phyloP scores from a whole-genome alignment of 2,329 filamentous ascomycete species.

The Cytospora paraplurivora region DNA sequence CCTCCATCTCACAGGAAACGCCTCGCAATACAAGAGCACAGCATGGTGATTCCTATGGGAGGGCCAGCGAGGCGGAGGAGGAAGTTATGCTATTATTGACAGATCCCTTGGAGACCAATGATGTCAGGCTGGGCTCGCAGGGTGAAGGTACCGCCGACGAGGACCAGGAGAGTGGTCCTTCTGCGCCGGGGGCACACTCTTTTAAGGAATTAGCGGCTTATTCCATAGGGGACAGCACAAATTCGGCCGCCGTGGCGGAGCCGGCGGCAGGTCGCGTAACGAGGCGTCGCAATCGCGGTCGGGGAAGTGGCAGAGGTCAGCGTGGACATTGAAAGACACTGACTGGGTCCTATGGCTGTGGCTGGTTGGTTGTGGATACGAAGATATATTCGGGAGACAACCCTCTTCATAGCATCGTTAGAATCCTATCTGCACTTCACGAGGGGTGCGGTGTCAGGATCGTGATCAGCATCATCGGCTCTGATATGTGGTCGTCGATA shows the following conservation, averaged over 20 bases:
- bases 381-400: background rate
- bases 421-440: too few species aligned
- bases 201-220: background rate
- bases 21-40: background rate
- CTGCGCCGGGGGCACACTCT: background rate
- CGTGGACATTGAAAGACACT: background rate
- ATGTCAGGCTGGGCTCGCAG: background rate
- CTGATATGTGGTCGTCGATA: too few species aligned
- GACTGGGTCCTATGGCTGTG: background rate
- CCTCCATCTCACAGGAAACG: background rate
- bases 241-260: background rate
- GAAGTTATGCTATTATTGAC: slow-evolving; percentile 9
- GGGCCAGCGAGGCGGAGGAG: background rate
- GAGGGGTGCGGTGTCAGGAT: too few species aligned
- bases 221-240: background rate
- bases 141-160: background rate
- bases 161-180: background rate
- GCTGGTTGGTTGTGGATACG: background rate
- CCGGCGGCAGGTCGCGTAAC: background rate
- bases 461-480: too few species aligned
- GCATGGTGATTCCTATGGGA: background rate
- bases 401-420: too few species aligned
- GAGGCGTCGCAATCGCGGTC: background rate
- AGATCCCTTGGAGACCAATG: background rate
- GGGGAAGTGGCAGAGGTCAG: background rate